Evolutionary conservation across 768 basidiomycete species (phyloP), one percentile per base, ranked within the genome.

Genomic region (Tylopilus sp.): DNA sequence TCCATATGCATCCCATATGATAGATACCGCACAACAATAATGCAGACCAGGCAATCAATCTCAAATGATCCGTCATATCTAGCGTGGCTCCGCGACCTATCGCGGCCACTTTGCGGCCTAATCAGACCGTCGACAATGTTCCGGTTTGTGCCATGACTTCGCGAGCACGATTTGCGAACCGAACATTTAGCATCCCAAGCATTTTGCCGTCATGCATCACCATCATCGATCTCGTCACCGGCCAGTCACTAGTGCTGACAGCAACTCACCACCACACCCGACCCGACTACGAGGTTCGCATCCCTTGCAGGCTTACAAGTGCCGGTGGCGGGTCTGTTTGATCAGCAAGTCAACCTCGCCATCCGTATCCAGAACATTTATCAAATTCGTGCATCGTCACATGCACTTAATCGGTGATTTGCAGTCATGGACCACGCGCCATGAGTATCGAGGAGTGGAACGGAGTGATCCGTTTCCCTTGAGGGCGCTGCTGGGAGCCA

Each of bases 121-220:
- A 42, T 21, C 0, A 19, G 24, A 41, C 24, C 17, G 34, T 5
- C 17, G 14, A 31, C 31, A 31, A 31, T 13, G 31, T 31, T 31
- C 31, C 31, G 31, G 16, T n/a, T 36, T 10, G 14, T 9, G 24
- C 40, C 48, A 29, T 30, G 19, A 29, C 40, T 21, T 24, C 19
- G 16, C 28, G 26, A 3, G 17, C 24, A 11, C 26, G 17, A 38
- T 10, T 6, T 26, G n/a, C 24, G 16, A 45, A 38, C 47, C 43
- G 3, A 60, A 56, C 44, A 19, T 43, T 31, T n/a, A n/a, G 36
- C 41, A 42, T n/a, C 41, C 41, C 41, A 14, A 41, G 6, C 40
- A 2, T 2, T 25, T 13, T 26, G 25, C 41, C 41, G 25, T 42
- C 25, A 46, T 36, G 11, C 26, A 38, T 38, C 47, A 37, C 21